Evolutionary conservation across 345 rosid genomes (phyloP).

Genomic region (Nephelium lappaceum): DNA sequence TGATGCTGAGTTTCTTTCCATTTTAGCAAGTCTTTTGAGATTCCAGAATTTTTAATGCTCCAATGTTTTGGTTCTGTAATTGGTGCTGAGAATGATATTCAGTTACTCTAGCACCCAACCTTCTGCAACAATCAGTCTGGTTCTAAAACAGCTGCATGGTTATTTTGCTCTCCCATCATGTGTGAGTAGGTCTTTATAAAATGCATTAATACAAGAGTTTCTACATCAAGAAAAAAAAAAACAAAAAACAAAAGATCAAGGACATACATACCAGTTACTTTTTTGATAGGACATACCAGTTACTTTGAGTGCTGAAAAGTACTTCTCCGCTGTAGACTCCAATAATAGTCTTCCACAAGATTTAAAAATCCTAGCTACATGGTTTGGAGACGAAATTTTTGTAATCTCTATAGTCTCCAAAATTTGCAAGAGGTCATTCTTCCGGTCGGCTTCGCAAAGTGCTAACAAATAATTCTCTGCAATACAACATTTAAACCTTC

Average conservation of each 20-base stretch:
- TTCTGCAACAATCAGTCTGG: not conserved
- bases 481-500: slow-evolving; percentile 18
- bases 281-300: no score
- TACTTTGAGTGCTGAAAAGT: slow-evolving; percentile 48
- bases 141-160: not conserved
- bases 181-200: not conserved
- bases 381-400: slow-evolving; percentile 44
- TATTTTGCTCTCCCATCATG: not conserved
- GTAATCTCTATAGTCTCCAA: slow-evolving; percentile 62
- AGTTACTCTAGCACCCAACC: slow-evolving; percentile 6
- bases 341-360: slow-evolving; percentile 63
- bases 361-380: slow-evolving; percentile 49
- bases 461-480: slow-evolving; percentile 82
- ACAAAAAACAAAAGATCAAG: slow-evolving; percentile 9
- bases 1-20: not conserved
- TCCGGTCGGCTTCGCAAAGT: slow-evolving; percentile 60
- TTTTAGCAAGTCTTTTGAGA: not conserved
- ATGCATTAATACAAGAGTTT: slow-evolving; percentile 1
- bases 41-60: not conserved
- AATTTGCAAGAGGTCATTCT: slow-evolving; percentile 54
- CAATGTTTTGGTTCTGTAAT: not conserved
- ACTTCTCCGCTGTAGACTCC: slow-evolving; percentile 55
- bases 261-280: slow-evolving; percentile 35
- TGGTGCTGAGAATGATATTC: not conserved
- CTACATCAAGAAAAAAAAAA: not conserved